Evolutionary conservation across 169 alveolate genomes (phyloP), one percentile per base, ranked within the genome.

Genomic region (Cryptosporidium felis): DNA sequence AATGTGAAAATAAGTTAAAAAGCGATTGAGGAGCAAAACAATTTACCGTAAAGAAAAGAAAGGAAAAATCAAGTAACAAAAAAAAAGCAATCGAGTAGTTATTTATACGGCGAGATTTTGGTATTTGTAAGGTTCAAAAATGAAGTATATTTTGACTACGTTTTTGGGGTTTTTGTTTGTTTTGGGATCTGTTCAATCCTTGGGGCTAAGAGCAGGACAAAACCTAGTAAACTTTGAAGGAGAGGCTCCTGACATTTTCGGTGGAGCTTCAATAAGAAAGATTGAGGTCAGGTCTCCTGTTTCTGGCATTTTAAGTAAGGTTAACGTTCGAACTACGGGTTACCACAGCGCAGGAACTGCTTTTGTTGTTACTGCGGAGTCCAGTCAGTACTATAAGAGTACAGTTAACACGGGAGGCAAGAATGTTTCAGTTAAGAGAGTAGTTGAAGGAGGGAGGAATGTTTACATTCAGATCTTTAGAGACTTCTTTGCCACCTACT

Each of bases 281-380:
- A 58, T 74, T 46, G 85, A 74, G 30, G 59, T 74, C 16, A 74
- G 85, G 41, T 53, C 85, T 10, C 85, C 85, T 14, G 66, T 74
- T 53, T 49, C 65, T 10, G 85, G 85, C 38, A 21, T 74, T 9
- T 18, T 74, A 5, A 74, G 49, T 18, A 49, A 0, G 59, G 30
- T 36, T 8, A 74, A 74, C 56, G 38, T 74, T 10, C 21, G 1
- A 14, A 34, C 23, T 14, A 53, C 67, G 5, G 85, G 85, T 5
- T 74, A 53, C 10, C 53, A 74, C 56, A 38, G 60, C 21, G 32
- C 85, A 51, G 85, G 85, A 56, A 74, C 85, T 5, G 85, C 85
- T 3, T 74, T 53, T 53, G 85, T 74, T 5, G 59, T 74, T 10
- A 74, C 67, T 21, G 85, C 85, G 0, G 66, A 36, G 30, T 18